Evolutionary conservation across 371 early-diverging fungal genomes (phyloP).

Genomic region (Phascolomyces articulosus): DNA sequence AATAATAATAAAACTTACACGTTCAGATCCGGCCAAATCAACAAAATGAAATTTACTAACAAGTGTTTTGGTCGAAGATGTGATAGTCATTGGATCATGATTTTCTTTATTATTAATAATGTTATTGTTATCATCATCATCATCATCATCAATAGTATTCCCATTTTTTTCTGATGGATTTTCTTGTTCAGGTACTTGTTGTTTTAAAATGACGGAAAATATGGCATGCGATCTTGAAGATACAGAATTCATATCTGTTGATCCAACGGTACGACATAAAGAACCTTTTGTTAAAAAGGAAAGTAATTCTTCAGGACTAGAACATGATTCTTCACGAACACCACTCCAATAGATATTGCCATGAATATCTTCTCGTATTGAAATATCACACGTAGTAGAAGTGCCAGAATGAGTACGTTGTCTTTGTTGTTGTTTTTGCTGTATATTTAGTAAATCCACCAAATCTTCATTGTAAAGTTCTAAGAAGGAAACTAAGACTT

Average conservation of each 20-base stretch:
- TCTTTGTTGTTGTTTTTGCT: constrained; percentile 5
- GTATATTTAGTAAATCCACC: constrained; percentile 74
- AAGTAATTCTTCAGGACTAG: constrained; percentile 77
- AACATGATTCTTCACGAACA: constrained; percentile 80
- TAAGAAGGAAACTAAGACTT: constrained; percentile 77
- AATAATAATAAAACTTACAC: constrained; percentile 70
- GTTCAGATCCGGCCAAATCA: constrained; percentile 88
- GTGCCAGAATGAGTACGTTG: constrained; percentile 11
- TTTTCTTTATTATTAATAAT: neutral
- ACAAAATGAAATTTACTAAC: constrained; percentile 92
- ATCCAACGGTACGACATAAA: constrained; percentile 89
- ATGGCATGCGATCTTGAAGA: constrained; percentile 99
- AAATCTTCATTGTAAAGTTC: constrained; percentile 99
- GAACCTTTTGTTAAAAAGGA: constrained; percentile 77
- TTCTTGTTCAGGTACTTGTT: constrained; percentile 30
- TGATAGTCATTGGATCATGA: no score
- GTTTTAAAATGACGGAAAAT: constrained; percentile 84
- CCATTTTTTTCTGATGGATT: constrained; percentile 8
- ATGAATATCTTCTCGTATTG: constrained; percentile 90
- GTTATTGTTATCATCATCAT: no score
- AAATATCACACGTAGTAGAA: constrained; percentile 17
- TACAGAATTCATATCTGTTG: constrained; percentile 96
- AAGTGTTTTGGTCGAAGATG: constrained; percentile 24
- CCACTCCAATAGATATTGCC: constrained; percentile 93
- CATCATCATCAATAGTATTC: no score